A percentile compares a stretch with the other conserved stretches of the same genome.
Evolutionary conservation across 2,329 filamentous ascomycete genomes (phyloP).

Genomic region (Fusarium veterinarium): DNA sequence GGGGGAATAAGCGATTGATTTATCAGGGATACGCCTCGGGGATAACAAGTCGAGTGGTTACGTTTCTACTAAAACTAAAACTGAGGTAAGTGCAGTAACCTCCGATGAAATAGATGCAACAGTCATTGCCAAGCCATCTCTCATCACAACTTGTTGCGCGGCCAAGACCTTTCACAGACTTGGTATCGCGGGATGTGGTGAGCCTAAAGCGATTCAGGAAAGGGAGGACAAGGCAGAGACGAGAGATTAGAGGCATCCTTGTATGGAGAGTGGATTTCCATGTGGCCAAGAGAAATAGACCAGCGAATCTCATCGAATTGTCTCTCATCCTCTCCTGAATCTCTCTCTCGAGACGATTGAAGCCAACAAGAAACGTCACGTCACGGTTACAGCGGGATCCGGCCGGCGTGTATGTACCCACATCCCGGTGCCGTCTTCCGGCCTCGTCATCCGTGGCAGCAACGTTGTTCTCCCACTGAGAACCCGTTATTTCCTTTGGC

Average conservation of each 20-base stretch:
- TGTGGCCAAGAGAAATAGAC: slow-evolving; percentile 14
- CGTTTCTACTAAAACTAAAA: not conserved
- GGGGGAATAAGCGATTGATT: slow-evolving; percentile 4
- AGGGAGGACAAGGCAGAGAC: not conserved
- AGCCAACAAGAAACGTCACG: slow-evolving; percentile 4
- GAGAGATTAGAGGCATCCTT: slow-evolving; percentile 1
- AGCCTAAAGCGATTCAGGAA: slow-evolving; percentile 4
- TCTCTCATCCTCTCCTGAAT: slow-evolving; percentile 3
- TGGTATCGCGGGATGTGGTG: slow-evolving; percentile 27
- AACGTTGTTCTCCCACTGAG: not conserved
- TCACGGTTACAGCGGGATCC: slow-evolving; percentile 13
- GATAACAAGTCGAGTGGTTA: not conserved
- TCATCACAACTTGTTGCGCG: slow-evolving; percentile 19
- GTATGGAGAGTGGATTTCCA: slow-evolving; percentile 15
- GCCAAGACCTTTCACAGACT: slow-evolving; percentile 25
- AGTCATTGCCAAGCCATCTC: slow-evolving; percentile 20
- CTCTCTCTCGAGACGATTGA: not conserved
- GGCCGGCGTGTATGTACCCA: slow-evolving; percentile 20
- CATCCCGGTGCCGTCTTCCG: slow-evolving; percentile 40
- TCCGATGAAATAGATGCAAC: slow-evolving; percentile 2
- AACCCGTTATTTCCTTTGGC: not conserved
- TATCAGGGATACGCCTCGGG: slow-evolving; percentile 15
- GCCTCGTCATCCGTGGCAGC: slow-evolving; percentile 24
- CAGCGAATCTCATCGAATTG: not conserved
- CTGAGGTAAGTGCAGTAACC: not conserved